phyloP scores from a whole-genome alignment of 371 early-diverging fungal species.

The Nematocida sp. region DNA sequence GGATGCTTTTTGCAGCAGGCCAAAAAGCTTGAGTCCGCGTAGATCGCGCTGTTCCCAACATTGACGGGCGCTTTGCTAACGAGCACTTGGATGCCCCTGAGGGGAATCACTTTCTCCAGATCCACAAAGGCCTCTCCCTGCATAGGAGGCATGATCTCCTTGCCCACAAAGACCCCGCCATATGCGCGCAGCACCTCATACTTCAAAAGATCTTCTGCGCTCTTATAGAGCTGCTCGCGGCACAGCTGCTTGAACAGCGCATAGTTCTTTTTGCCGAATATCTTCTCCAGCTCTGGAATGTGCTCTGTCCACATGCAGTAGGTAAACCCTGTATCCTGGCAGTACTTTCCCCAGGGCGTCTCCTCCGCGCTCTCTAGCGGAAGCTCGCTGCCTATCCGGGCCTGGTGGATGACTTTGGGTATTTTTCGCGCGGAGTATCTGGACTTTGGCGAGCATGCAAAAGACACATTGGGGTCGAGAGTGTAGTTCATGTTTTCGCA shows the following conservation, averaged over 20 bases:
- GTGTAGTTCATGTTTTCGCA: not conserved
- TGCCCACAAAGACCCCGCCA: not conserved
- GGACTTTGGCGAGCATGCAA: not conserved
- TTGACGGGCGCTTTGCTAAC: not conserved
- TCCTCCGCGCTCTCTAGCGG: not conserved
- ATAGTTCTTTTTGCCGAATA: not conserved
- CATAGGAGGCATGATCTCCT: not conserved
- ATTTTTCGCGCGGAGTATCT: not conserved
- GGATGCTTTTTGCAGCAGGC: not conserved
- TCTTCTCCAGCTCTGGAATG: not conserved
- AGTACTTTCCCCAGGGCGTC: not conserved
- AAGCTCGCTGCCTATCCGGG: not conserved
- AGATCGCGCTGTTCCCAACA: not conserved
- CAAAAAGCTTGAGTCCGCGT: not conserved
- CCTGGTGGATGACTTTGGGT: not conserved
- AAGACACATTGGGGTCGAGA: not conserved
- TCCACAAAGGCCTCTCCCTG: not conserved
- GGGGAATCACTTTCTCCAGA: not conserved
- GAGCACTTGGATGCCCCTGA: not conserved
- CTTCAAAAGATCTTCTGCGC: not conserved
- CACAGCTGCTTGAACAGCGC: not conserved
- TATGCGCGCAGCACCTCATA: not conserved
- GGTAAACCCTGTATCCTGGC: not conserved
- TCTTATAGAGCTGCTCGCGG: not conserved
- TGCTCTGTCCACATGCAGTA: not conserved